A percentile compares a stretch with the other conserved stretches of the same genome.
phyloP scores from a whole-genome alignment of 2,329 filamentous ascomycete species.

The Metarhizium anisopliae region DNA sequence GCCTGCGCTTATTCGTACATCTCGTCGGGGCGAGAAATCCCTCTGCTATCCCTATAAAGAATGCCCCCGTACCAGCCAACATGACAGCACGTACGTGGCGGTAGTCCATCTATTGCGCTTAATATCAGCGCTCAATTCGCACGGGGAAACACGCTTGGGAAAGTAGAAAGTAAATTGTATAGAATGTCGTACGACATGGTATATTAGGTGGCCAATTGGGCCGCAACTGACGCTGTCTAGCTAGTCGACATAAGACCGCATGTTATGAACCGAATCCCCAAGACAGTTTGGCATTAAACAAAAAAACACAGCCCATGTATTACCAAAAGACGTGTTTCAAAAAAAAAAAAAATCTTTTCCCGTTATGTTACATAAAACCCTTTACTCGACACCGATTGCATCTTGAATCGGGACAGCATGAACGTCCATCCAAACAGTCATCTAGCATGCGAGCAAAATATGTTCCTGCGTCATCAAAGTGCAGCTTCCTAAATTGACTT shows the following conservation, averaged over 20 bases:
- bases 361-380: slow-evolving; percentile 2
- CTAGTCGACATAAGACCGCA: slow-evolving; percentile 1
- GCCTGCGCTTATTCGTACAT: too few species aligned
- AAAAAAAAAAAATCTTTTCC: not conserved
- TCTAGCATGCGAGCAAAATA: too few species aligned
- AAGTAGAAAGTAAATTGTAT: not conserved
- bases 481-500: not conserved
- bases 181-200: not conserved
- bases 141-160: not conserved
- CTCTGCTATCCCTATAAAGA: too few species aligned
- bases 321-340: not conserved
- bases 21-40: too few species aligned
- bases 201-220: not conserved
- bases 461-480: too few species aligned
- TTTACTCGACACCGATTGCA: not conserved
- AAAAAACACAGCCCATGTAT: not conserved
- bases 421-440: too few species aligned
- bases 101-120: too few species aligned
- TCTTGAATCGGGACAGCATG: not conserved
- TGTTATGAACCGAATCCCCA: not conserved
- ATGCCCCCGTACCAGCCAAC: too few species aligned
- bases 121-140: too few species aligned
- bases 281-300: not conserved
- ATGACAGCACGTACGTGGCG: too few species aligned
- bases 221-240: not conserved